These are phyloP conservation scores for Penicillium diatomitis DNA, from an alignment of 495 filamentous ascomycete species.

Conservation along the genomic window DNA sequence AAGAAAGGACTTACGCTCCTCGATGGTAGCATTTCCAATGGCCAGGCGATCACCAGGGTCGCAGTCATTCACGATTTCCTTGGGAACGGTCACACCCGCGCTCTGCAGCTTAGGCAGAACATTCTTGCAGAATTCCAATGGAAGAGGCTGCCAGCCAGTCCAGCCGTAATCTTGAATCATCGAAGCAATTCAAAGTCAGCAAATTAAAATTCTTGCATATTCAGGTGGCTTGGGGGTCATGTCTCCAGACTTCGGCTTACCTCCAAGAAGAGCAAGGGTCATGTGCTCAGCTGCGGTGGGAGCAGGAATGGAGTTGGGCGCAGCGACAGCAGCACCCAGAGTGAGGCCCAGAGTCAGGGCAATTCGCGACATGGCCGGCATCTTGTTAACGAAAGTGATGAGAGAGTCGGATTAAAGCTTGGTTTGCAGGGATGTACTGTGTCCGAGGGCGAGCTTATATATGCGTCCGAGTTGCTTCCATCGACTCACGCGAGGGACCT, in stretches of 20 bases:
- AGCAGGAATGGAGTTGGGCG: slow-evolving; percentile 6
- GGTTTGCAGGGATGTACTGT: neutral
- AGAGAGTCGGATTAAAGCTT: neutral
- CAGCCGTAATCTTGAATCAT: slow-evolving; percentile 9
- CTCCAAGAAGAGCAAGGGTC: slow-evolving; percentile 11
- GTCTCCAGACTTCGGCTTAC: slow-evolving; percentile 2
- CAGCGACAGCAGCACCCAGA: slow-evolving; percentile 4
- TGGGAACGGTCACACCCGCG: slow-evolving; percentile 5
- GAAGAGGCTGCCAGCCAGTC: slow-evolving; percentile 14
- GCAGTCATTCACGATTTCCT: slow-evolving; percentile 12
- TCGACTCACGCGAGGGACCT: too few relatives aligned
- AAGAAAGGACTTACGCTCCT: slow-evolving; percentile 11
- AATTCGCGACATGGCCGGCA: slow-evolving; percentile 4
- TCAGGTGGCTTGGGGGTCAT: neutral
- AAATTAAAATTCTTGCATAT: neutral
- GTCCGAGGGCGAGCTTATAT: neutral
- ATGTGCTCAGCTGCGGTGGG: slow-evolving; percentile 7
- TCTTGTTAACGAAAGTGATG: neutral
- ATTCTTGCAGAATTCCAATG: slow-evolving; percentile 12
- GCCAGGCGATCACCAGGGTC: slow-evolving; percentile 10
- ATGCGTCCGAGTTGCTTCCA: neutral
- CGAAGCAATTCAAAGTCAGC: neutral
- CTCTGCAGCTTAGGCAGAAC: slow-evolving; percentile 6
- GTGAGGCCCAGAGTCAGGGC: slow-evolving; percentile 2
- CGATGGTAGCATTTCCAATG: slow-evolving; percentile 10